Base-by-base conservation (phyloP, 129 eudicot species). In the Chrysanthemum makinoi region DNA sequence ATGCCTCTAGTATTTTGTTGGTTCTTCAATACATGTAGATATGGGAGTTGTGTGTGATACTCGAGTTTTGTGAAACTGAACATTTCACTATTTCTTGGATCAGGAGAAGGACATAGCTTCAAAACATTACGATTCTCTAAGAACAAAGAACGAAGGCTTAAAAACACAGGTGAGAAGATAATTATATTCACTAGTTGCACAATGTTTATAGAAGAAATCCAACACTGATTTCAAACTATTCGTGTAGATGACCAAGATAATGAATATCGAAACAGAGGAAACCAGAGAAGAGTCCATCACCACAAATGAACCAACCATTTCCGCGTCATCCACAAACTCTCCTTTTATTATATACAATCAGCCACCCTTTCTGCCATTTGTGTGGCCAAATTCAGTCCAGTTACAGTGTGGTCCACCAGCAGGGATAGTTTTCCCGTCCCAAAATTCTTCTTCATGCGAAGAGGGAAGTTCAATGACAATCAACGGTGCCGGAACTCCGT, bases 41-140 rank as follows among this genome's bases (percentile, higher is more conserved):
- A 39, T 39, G 9, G 44, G 9, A 39, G 8, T 39, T 39, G 44
- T 1, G 43, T 33, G 43, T 5, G 8, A 35, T 35, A 6, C 30
- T 28, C 7, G 17, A 16, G 30, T 64, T 64, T 4, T 16, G 8
- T 14, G 66, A 51, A 28, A 47, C 60, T 66, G 5, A 60, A 44
- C 60, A 12, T 60, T 26, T 16, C 52, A 39, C 24, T 10, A 0
- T 69, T 51, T 74, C 19, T 9, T 49, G 62, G 39, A 39, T 2
- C 20, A 93, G 96, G 77, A 77, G 49, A 93, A 83, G 83, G 96
- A 83, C 62, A 64, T 33, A 19, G 90, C 89, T 10, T 46, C 76
- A 62, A 68, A 68, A 50, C 76, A 80, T 49, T 80, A 69, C 12
- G 68, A 77, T 76, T 81, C 86, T 39, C 63, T 87, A 68, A 84